These are phyloP conservation scores for Agapanthus africanus DNA, from an alignment of 106 monocot species.

Conservation along the genomic window DNA sequence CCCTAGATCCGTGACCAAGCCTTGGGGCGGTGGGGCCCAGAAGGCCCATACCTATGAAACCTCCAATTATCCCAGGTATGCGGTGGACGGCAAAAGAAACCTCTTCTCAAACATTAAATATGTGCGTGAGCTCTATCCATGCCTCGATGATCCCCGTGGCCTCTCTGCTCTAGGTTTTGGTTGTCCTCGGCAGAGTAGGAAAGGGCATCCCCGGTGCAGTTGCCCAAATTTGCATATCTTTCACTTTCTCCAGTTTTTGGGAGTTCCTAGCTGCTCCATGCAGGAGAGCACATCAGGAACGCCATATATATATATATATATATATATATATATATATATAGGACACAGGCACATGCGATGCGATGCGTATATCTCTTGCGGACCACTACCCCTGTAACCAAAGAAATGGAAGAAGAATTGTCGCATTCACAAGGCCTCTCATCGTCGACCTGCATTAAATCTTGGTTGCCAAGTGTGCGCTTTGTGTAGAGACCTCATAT, in stretches of 20 bases:
- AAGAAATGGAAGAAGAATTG: slow-evolving; percentile 1
- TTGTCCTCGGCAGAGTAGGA: slow-evolving; percentile 50
- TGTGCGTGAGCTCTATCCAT: neutral
- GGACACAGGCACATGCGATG: slow-evolving; percentile 47
- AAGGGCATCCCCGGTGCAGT: slow-evolving; percentile 82
- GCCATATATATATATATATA: too few species aligned
- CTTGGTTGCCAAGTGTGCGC: too few species aligned
- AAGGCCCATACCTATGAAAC: too few species aligned
- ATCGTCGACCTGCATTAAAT: slow-evolving; percentile 17
- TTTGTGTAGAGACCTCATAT: too few species aligned
- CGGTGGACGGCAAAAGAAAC: too few species aligned
- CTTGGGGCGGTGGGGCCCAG: too few species aligned
- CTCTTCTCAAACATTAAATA: neutral
- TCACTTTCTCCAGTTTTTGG: slow-evolving; percentile 1
- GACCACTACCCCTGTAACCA: slow-evolving; percentile 16
- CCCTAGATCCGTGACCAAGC: too few species aligned
- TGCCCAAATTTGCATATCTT: slow-evolving; percentile 20
- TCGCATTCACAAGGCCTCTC: slow-evolving; percentile 49
- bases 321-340: too few species aligned
- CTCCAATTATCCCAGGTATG: too few species aligned
- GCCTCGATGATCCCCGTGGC: neutral
- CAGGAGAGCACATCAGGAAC: slow-evolving; percentile 51
- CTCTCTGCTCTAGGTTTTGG: neutral
- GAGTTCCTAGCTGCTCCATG: slow-evolving; percentile 57
- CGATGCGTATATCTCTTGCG: slow-evolving; percentile 42